phyloP scores from a whole-genome alignment of 1,139 yeast genomes.

The Debaryomyces sp. region DNA sequence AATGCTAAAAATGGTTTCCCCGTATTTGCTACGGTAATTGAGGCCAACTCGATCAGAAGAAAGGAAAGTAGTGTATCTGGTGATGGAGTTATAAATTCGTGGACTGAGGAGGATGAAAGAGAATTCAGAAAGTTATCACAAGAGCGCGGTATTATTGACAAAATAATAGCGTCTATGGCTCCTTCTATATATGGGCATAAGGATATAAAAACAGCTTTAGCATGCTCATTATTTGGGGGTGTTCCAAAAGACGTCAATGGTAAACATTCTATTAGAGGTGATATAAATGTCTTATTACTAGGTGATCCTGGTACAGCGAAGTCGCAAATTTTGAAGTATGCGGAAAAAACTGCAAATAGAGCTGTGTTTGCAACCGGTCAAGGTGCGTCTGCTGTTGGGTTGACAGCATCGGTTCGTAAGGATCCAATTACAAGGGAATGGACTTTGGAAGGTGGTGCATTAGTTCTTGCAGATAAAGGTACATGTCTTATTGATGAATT shows the following conservation, averaged over 20 bases:
- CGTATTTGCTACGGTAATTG: constrained; percentile 91
- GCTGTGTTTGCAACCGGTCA: constrained; percentile 99
- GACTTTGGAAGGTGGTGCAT: constrained; percentile 98
- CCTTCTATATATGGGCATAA: constrained; percentile 97
- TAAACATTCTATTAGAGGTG: constrained; percentile 96
- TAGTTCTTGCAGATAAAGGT: constrained; percentile 96
- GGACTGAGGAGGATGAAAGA: constrained; percentile 92
- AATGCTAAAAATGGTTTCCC: constrained; percentile 98
- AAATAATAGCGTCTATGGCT: constrained; percentile 88
- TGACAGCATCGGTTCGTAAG: constrained; percentile 94
- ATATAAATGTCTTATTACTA: constrained; percentile 83
- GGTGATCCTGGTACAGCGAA: constrained; percentile 99
- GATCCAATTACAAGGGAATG: constrained; percentile 96
- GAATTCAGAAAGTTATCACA: constrained; percentile 77
- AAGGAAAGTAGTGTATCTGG: constrained; percentile 50
- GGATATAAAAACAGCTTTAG: constrained; percentile 93
- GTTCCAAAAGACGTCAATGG: constrained; percentile 93
- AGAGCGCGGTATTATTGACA: constrained; percentile 79
- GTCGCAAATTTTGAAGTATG: constrained; percentile 92
- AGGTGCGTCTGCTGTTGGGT: constrained; percentile 99
- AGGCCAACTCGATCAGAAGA: constrained; percentile 84
- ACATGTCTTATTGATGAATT: constrained; percentile 97
- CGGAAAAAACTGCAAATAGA: constrained; percentile 92
- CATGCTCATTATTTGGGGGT: constrained; percentile 93
- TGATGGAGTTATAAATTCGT: constrained; percentile 53